Base-by-base conservation (phyloP, 257 asterid species). In the Solanum rostratum region DNA sequence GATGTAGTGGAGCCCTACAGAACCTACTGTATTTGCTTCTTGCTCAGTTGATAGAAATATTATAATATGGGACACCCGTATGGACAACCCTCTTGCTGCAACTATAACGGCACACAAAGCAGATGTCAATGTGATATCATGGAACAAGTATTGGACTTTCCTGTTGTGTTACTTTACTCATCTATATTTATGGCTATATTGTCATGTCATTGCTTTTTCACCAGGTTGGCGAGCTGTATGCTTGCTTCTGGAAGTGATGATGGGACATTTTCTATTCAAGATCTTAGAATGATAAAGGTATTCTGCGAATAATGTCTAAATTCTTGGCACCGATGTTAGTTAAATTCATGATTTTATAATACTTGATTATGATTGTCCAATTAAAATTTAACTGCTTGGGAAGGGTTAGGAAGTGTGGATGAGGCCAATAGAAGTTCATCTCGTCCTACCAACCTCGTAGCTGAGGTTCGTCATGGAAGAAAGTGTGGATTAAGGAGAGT, bases 221-320 rank as follows among this genome's bases (percentile, higher is more conserved):
- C 85, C 90, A 96, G 99, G 88, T 85, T 93, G 85, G 97, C 98
- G 18, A 95, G 98, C 86, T 91, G 95, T 87, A 91, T 92, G 98
- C 87, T 97, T 85, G 99, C 99, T 59, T 97, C 99, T 43, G 99
- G 98, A 74, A 87, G 98, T 81, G 99, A 97, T 86, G 99, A 97
- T 84, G 99, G 99, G 76, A 87, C 98, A 71, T 94, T 97, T 87
- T 90, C 97, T 66, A 95, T 94, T 78, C 93, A 96, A 50, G 98
- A 97, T 89, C 97, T 95, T 85, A 90, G 99, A 87, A 80, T 92
- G 89, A 89, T 94, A 83, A 97, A 95, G 97, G 99, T 93, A 89
- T 79, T 52, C 55, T 54, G 49, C n/a, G 27, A 50, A 29, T 50
- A 19, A 18, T 16, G 63, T 29, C 24, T 50, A 78, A 78, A 16